phyloP scores from a whole-genome alignment of 1,284 basidiomycete genomes.

The Cutaneotrichosporon curvatum region DNA sequence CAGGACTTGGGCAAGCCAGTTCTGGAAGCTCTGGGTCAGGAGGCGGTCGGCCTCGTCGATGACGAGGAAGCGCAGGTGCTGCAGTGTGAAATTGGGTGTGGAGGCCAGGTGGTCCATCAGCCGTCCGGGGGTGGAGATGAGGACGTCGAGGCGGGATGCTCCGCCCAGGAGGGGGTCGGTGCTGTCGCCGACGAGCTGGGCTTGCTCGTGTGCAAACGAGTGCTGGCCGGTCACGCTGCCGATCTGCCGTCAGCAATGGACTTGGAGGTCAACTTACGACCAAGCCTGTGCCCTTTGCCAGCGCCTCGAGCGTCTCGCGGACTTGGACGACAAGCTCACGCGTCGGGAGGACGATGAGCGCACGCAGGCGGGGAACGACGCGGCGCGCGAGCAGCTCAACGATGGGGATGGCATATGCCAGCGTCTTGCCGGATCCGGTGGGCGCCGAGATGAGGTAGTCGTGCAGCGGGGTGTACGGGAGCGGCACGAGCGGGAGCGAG shows the following conservation, averaged over 20 bases:
- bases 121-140: conserved; percentile 92
- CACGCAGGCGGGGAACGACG: conserved; percentile 75
- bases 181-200: conserved; percentile 33
- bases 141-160: conserved; percentile 81
- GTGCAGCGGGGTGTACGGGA: conserved; percentile 61
- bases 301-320: conserved; percentile 76
- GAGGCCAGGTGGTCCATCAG: conserved; percentile 86
- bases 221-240: conserved; percentile 45
- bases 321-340: conserved; percentile 93
- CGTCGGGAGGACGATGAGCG: conserved; percentile 86
- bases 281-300: conserved; percentile 77
- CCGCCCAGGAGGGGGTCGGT: conserved; percentile 49
- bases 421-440: conserved; percentile 93
- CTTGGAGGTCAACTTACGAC: conserved; percentile 53
- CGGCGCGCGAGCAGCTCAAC: conserved; percentile 72
- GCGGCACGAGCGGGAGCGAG: conserved; percentile 50
- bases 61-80: conserved; percentile 88
- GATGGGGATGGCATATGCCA: conserved; percentile 88
- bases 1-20: conserved; percentile 80
- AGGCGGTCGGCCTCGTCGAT: conserved; percentile 97
- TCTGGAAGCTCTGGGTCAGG: conserved; percentile 89
- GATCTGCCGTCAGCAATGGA: conserved; percentile 28
- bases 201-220: conserved; percentile 44
- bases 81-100: conserved; percentile 82
- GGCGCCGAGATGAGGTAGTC: conserved; percentile 97